Evolutionary conservation across 345 rosid species (phyloP).

Genomic region (Passiflora organensis): DNA sequence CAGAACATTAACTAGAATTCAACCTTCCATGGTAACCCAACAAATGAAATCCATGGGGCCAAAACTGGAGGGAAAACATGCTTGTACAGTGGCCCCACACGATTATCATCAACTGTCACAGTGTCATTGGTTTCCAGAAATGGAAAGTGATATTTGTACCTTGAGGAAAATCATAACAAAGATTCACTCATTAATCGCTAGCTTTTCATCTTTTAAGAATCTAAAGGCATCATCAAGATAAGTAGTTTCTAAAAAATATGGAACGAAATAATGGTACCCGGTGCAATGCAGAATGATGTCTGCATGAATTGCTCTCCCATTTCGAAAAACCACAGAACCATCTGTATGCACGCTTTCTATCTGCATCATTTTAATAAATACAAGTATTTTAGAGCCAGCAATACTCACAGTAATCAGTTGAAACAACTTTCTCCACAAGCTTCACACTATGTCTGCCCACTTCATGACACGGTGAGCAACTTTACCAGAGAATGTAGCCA

Average conservation of each 20-base stretch:
- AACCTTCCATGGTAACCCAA: conserved; percentile 80
- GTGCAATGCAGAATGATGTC: conserved; percentile 79
- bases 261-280: conserved; percentile 37
- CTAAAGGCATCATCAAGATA: too few species aligned
- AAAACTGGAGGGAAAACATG: conserved; percentile 64
- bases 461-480: not conserved
- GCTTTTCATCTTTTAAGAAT: too few species aligned
- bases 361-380: conserved; percentile 34
- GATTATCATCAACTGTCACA: conserved; percentile 67
- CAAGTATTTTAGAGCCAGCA: conserved; percentile 11
- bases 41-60: conserved; percentile 77
- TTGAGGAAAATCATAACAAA: conserved; percentile 14
- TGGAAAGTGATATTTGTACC: conserved; percentile 87
- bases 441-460: conserved; percentile 8
- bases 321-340: conserved; percentile 58
- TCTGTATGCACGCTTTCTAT: conserved; percentile 48
- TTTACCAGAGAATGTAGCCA: conserved; percentile 88
- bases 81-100: conserved; percentile 76
- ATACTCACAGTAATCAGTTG: conserved; percentile 5
- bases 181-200: conserved; percentile 2
- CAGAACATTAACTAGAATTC: conserved; percentile 4
- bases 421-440: not conserved
- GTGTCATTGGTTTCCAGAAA: conserved; percentile 71
- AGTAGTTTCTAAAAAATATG: not conserved
- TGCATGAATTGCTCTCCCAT: conserved; percentile 41